These are phyloP conservation scores for Geotrichum reessii DNA, from an alignment of 1,139 yeast genomes.

Conservation along the genomic window DNA sequence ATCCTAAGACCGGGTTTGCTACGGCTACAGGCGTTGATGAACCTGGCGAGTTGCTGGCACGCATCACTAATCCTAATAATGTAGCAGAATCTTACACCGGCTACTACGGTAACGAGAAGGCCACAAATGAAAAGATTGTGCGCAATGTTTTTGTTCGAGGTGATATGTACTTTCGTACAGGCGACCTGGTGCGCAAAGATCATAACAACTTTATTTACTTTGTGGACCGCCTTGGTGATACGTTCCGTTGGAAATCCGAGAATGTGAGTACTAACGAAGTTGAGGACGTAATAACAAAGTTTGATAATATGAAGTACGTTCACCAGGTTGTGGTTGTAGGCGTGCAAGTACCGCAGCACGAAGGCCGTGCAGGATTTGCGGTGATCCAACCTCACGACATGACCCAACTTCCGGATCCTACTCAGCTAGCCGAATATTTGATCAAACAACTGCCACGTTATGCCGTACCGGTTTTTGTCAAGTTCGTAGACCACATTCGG, in stretches of 20 bases:
- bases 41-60: slow-evolving; percentile 86
- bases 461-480: slow-evolving; percentile 80
- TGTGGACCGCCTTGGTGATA: slow-evolving; percentile 91
- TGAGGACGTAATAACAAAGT: slow-evolving; percentile 56
- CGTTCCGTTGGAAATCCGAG: slow-evolving; percentile 96
- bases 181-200: slow-evolving; percentile 74
- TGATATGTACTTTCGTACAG: slow-evolving; percentile 88
- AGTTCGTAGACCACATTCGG: slow-evolving; percentile 56
- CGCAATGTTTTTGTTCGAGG: slow-evolving; percentile 73
- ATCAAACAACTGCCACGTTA: slow-evolving; percentile 63
- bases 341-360: slow-evolving; percentile 77
- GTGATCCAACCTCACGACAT: slow-evolving; percentile 52
- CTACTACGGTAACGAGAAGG: slow-evolving; percentile 73
- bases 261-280: slow-evolving; percentile 93
- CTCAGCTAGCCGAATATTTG: slow-evolving; percentile 41
- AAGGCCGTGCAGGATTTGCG: slow-evolving; percentile 93
- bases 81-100: slow-evolving; percentile 69
- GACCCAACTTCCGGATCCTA: slow-evolving; percentile 26
- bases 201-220: slow-evolving; percentile 68
- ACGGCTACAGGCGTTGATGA: slow-evolving; percentile 48
- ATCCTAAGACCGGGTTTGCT: slow-evolving; percentile 64
- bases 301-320: slow-evolving; percentile 39
- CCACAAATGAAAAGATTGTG: slow-evolving; percentile 69
- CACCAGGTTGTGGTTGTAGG: slow-evolving; percentile 84
- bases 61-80: slow-evolving; percentile 53